phyloP scores from a whole-genome alignment of 1,139 yeast genomes.

The Sugiyamaella neomexicana region DNA sequence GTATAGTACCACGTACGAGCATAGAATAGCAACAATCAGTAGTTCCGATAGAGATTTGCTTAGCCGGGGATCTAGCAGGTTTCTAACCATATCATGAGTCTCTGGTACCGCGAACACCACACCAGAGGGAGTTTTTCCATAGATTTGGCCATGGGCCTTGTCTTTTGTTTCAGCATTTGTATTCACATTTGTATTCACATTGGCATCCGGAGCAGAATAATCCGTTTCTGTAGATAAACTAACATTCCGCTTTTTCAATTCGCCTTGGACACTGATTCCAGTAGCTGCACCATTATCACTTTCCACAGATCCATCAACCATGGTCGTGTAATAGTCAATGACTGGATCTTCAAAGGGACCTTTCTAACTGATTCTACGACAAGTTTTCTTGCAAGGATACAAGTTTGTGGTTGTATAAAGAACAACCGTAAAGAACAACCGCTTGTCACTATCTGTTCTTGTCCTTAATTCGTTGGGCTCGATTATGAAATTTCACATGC shows the following conservation, averaged over 20 bases:
- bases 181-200: neutral
- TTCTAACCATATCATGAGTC: slow-evolving; percentile 84
- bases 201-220: neutral
- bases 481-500: slow-evolving; percentile 12
- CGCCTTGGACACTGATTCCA: neutral
- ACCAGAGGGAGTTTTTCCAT: slow-evolving; percentile 37
- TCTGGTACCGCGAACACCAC: slow-evolving; percentile 63
- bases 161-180: neutral
- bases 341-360: no score
- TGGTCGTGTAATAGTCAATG: neutral
- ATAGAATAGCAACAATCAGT: slow-evolving; percentile 54
- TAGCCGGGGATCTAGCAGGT: slow-evolving; percentile 74
- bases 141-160: slow-evolving; percentile 7
- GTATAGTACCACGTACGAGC: slow-evolving; percentile 55
- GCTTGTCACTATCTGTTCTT: no score
- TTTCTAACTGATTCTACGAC: no score
- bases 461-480: neutral
- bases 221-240: neutral
- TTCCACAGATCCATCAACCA: neutral
- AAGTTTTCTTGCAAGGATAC: no score
- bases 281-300: neutral
- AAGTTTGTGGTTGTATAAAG: no score
- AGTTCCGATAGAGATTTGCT: slow-evolving; percentile 68
- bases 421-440: no score
- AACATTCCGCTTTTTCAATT: slow-evolving; percentile 1